These are phyloP conservation scores for Peltaster fructicola DNA, from an alignment of 2,329 filamentous ascomycete species.

Conservation along the genomic window DNA sequence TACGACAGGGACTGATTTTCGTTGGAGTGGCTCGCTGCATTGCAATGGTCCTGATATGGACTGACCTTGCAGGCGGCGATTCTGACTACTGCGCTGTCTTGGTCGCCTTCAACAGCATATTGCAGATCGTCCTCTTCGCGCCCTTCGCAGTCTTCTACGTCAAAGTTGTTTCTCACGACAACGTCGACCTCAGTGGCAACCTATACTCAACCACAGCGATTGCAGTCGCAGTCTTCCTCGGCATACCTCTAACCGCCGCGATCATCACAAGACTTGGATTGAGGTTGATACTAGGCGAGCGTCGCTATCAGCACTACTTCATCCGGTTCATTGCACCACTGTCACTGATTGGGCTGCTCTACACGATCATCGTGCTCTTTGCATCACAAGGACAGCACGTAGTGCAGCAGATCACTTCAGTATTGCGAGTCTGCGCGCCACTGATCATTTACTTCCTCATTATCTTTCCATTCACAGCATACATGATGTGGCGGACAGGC, in stretches of 20 bases:
- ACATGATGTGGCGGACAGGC: constrained; percentile 43
- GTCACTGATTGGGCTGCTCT: constrained; percentile 68
- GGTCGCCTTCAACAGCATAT: constrained; percentile 30
- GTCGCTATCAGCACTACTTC: constrained; percentile 52
- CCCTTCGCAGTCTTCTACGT: constrained; percentile 37
- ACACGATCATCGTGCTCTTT: constrained; percentile 75
- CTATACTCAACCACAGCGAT: constrained; percentile 41
- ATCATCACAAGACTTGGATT: constrained; percentile 55
- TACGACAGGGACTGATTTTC: constrained; percentile 51
- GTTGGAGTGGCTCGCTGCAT: constrained; percentile 77
- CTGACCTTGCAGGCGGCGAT: constrained; percentile 56
- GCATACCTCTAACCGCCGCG: constrained; percentile 62
- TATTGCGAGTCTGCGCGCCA: constrained; percentile 64
- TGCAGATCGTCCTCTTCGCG: constrained; percentile 32
- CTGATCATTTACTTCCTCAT: constrained; percentile 64
- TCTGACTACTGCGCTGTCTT: constrained; percentile 58
- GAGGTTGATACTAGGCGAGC: constrained; percentile 33
- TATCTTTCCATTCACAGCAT: constrained; percentile 55
- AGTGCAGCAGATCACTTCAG: constrained; percentile 66
- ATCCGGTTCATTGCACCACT: constrained; percentile 52
- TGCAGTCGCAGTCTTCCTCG: constrained; percentile 70
- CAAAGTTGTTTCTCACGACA: constrained; percentile 37
- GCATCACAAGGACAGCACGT: constrained; percentile 63
- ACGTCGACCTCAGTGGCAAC: constrained; percentile 17
- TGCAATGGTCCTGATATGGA: constrained; percentile 79